Percentiles rank a stretch among this genome's conserved stretches.
phyloP scores from a whole-genome alignment of 345 rosid genomes.

The Pugionium dolabratum region DNA sequence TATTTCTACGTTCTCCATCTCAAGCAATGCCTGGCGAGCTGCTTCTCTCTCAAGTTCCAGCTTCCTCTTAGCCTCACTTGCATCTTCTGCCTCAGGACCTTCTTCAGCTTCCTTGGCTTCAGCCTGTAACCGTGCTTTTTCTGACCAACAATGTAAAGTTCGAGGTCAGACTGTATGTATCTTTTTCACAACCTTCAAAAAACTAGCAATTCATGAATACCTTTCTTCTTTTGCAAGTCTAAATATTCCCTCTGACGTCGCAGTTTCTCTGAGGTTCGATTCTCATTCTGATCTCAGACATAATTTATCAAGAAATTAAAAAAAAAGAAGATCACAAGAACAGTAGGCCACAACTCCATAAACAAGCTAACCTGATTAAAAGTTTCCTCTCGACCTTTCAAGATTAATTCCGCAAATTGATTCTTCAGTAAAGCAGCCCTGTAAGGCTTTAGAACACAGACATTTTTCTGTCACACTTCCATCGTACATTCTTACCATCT shows the following conservation, averaged over 20 bases:
- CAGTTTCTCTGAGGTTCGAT: conserved; percentile 69
- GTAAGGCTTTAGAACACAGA: conserved; percentile 60
- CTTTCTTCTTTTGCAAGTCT: conserved; percentile 75
- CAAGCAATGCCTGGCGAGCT: conserved; percentile 70
- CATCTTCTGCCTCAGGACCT: conserved; percentile 72
- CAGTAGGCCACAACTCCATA: background rate
- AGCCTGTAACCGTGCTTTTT: conserved; percentile 76
- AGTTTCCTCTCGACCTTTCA: conserved; percentile 76
- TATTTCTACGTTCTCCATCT: conserved; percentile 89
- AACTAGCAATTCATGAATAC: conserved; percentile 39
- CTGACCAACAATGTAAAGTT: conserved; percentile 38
- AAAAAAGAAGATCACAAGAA: no score
- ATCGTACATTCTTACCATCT: conserved; percentile 64
- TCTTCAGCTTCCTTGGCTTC: conserved; percentile 90
- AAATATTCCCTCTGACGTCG: conserved; percentile 71
- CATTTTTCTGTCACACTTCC: conserved; percentile 41
- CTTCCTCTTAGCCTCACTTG: conserved; percentile 61
- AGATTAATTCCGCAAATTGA: conserved; percentile 77
- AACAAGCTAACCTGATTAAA: conserved; percentile 62
- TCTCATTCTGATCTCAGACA: conserved; percentile 56
- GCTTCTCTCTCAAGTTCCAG: conserved; percentile 84
- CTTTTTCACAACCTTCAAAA: no score
- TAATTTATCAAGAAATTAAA: background rate
- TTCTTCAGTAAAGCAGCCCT: conserved; percentile 80
- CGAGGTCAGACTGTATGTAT: background rate